Conservation (phyloP, 179 eudicot genomes). For the Amaranthus tricolor region DNA sequence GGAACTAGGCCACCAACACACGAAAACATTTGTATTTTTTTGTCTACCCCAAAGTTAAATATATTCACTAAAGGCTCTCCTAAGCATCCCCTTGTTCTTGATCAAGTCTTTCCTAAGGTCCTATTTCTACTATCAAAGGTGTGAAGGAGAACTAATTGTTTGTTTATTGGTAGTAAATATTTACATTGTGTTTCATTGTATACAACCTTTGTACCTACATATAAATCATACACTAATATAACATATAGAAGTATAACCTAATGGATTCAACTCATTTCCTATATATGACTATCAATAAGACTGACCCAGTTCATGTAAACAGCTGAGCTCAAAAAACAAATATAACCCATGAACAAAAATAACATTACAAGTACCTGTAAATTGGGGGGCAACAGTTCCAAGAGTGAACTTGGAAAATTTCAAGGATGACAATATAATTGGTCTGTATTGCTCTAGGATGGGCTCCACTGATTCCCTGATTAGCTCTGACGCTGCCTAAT, state of each 20-base stretch:
- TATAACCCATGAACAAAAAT: neutral
- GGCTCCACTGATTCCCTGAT: slow-evolving; percentile 81
- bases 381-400: slow-evolving; percentile 93
- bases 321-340: neutral
- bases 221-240: neutral
- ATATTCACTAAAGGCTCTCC: neutral
- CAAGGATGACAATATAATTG: slow-evolving; percentile 61
- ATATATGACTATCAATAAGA: neutral
- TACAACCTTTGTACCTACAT: neutral
- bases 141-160: neutral
- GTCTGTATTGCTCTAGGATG: slow-evolving; percentile 73
- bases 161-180: neutral
- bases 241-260: neutral
- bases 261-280: neutral
- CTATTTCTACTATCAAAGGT: neutral
- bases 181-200: neutral
- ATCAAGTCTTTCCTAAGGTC: neutral
- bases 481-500: slow-evolving; percentile 87
- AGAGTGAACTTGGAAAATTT: slow-evolving; percentile 82
- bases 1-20: neutral
- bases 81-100: neutral
- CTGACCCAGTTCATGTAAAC: neutral
- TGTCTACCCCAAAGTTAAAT: neutral
- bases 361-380: slow-evolving; percentile 58
- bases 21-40: neutral